These are phyloP conservation scores for Calamus simplicifolius DNA, from an alignment of 176 grass and related monocot genomes.

Conservation along the genomic window DNA sequence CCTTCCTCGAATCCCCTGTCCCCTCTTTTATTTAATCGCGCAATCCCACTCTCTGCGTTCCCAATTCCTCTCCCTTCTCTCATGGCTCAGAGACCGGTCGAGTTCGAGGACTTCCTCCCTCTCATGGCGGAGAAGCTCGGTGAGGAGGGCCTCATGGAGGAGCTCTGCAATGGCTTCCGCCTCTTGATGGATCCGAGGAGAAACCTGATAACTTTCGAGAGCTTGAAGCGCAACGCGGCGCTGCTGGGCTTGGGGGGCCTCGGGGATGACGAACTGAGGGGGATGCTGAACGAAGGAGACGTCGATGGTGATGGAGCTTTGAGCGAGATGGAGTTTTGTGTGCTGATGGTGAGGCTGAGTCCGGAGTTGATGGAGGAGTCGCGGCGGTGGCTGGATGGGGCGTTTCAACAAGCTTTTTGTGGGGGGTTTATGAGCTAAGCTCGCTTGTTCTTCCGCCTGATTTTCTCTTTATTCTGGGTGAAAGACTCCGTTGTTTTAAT, in stretches of 20 bases:
- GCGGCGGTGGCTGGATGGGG: constrained; percentile 38
- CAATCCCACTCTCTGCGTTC: background rate
- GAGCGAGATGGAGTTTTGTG: constrained; percentile 83
- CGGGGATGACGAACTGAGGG: constrained; percentile 66
- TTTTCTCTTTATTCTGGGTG: background rate
- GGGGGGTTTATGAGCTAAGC: background rate
- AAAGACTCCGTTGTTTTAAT: too few relatives aligned
- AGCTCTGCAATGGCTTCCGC: too few relatives aligned
- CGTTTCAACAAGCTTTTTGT: constrained; percentile 31
- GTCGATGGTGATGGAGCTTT: constrained; percentile 79
- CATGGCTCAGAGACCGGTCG: too few relatives aligned
- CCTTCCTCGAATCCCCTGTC: constrained; percentile 36
- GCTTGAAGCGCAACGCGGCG: constrained; percentile 71
- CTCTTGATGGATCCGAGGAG: too few relatives aligned
- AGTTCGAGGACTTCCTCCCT: too few relatives aligned
- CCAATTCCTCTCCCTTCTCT: too few relatives aligned
- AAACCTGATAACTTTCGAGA: too few relatives aligned
- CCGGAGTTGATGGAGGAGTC: constrained; percentile 82
- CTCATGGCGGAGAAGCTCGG: too few relatives aligned
- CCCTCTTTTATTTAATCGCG: background rate
- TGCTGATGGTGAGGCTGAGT: constrained; percentile 86
- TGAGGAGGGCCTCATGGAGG: too few relatives aligned
- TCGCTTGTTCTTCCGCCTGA: background rate
- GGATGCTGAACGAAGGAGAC: constrained; percentile 91
- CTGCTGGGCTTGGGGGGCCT: constrained; percentile 51